A percentile compares a stretch with the other conserved stretches of the same genome.
Evolutionary conservation across 345 rosid genomes (phyloP).

Genomic region (Aquilaria sinensis): DNA sequence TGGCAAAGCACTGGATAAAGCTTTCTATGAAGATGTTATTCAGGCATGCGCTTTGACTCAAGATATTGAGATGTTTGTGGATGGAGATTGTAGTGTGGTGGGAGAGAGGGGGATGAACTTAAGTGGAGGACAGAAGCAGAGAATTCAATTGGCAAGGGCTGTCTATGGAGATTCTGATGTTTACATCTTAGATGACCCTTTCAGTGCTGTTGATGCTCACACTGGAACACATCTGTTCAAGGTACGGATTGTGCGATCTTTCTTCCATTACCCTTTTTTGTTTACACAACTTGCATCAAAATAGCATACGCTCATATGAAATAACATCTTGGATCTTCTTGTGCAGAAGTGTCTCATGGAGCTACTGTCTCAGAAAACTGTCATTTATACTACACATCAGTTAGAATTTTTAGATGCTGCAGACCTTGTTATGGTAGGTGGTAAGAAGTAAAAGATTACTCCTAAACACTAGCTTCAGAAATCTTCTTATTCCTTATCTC

Average conservation of each 20-base stretch:
- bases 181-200: slow-evolving; percentile 72
- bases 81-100: slow-evolving; percentile 53
- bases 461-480: neutral
- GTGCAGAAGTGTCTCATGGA: slow-evolving; percentile 54
- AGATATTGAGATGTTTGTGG: slow-evolving; percentile 49
- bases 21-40: slow-evolving; percentile 41
- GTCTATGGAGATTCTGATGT: slow-evolving; percentile 57
- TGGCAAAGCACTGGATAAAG: slow-evolving; percentile 41
- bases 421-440: slow-evolving; percentile 58
- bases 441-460: slow-evolving; percentile 20
- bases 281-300: neutral
- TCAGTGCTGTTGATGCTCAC: slow-evolving; percentile 75
- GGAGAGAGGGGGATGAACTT: slow-evolving; percentile 88
- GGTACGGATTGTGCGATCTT: slow-evolving; percentile 25
- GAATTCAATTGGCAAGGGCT: slow-evolving; percentile 79
- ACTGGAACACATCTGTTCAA: slow-evolving; percentile 69
- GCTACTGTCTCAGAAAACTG: slow-evolving; percentile 47
- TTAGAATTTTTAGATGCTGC: slow-evolving; percentile 56
- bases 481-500: slow-evolving; percentile 5
- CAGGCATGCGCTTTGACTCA: slow-evolving; percentile 53
- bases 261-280: neutral
- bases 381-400: slow-evolving; percentile 61
- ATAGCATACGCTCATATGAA: neutral
- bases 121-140: slow-evolving; percentile 89
- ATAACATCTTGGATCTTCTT: slow-evolving; percentile 8